Percentiles rank a stretch among this genome's conserved stretches.
These are phyloP conservation scores for Podospora bellae-mahoneyi DNA, from an alignment of 495 filamentous ascomycete species.

Conservation along the genomic window DNA sequence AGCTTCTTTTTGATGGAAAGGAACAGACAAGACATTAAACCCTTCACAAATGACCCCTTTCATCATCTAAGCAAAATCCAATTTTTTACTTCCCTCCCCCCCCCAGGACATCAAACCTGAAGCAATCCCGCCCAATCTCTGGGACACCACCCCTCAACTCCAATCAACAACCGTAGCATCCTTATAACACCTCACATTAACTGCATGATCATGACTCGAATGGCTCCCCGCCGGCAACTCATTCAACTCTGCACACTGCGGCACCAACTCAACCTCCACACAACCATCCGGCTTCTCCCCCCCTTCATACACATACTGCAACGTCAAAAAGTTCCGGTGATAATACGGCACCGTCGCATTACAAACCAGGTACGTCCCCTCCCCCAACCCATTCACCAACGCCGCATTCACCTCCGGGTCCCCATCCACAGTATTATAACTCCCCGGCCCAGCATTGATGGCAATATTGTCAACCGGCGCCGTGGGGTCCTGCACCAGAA, in stretches of 20 bases:
- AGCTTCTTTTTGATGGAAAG: not conserved
- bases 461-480: slow-evolving; percentile 15
- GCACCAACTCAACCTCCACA: slow-evolving; percentile 27
- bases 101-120: not conserved
- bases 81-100: not conserved
- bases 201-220: slow-evolving; percentile 30
- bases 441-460: slow-evolving; percentile 29
- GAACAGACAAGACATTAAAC: not conserved
- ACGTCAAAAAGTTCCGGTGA: slow-evolving; percentile 17
- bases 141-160: not conserved
- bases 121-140: not conserved
- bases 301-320: slow-evolving; percentile 26
- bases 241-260: slow-evolving; percentile 27
- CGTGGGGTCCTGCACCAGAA: slow-evolving; percentile 21
- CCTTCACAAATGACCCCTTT: not conserved
- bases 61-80: not conserved
- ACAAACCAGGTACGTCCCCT: slow-evolving; percentile 33
- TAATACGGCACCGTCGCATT: slow-evolving; percentile 28
- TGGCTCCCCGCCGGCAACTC: slow-evolving; percentile 25
- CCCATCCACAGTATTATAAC: slow-evolving; percentile 12
- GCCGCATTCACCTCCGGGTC: slow-evolving; percentile 13
- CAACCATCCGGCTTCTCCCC: slow-evolving; percentile 23
- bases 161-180: slow-evolving; percentile 12
- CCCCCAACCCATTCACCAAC: slow-evolving; percentile 18
- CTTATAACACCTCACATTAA: slow-evolving; percentile 24